Conservation (phyloP, 2,329 filamentous ascomycete species). For the Sphaerostilbella broomeana region DNA sequence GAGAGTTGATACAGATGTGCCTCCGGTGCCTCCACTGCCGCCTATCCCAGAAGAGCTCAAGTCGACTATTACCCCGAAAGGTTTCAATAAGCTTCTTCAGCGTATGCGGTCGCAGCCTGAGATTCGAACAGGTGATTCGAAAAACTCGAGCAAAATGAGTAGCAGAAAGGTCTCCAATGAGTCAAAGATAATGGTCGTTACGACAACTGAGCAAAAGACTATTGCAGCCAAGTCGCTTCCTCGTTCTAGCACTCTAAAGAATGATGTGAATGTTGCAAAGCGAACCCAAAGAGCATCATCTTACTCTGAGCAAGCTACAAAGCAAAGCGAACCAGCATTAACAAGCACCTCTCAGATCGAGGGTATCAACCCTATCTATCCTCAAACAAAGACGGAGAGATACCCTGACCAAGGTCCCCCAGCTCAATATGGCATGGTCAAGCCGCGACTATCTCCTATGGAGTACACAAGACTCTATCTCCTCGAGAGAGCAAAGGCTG, state of each 20-base stretch:
- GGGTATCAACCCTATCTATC: no score
- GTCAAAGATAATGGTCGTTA: no score
- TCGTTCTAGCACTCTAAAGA: no score
- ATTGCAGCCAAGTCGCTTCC: no score
- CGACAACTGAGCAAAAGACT: no score
- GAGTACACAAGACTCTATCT: conserved; percentile 33
- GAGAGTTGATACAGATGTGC: conserved; percentile 16
- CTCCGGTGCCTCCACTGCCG: conserved; percentile 24
- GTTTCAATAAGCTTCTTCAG: conserved; percentile 24
- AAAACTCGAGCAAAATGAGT: neutral
- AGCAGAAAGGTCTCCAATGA: no score
- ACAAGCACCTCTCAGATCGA: no score
- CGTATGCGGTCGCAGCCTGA: conserved; percentile 21
- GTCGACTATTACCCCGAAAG: conserved; percentile 19
- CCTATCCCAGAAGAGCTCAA: conserved; percentile 26
- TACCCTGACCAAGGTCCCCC: conserved; percentile 1
- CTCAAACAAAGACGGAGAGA: no score
- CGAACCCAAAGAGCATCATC: no score
- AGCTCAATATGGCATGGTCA: conserved; percentile 15
- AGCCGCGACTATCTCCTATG: conserved; percentile 33
- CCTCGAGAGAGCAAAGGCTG: conserved; percentile 26
- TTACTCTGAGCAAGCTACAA: conserved; percentile 5
- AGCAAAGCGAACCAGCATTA: conserved; percentile 3
- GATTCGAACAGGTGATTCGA: conserved; percentile 1
- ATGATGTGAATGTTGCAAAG: no score